A percentile compares a stretch with the other conserved stretches of the same genome.
Conservation (phyloP, 805 yeast species). For the Kodamaea sagamina region DNA sequence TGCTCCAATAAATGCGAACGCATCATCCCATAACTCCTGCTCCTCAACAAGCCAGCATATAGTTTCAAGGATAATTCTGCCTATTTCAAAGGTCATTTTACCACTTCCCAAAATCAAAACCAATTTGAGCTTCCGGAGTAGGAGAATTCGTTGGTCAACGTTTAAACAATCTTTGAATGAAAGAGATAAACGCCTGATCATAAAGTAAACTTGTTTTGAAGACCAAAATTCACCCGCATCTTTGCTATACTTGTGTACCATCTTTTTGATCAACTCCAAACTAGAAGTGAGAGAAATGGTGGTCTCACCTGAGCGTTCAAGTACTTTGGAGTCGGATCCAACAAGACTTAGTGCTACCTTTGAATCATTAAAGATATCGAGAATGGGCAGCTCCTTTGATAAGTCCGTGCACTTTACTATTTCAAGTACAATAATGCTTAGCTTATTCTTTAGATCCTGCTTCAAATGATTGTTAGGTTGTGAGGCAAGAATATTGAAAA, state of each 20-base stretch:
- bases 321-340: constrained; percentile 5
- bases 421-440: constrained; percentile 37
- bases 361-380: constrained; percentile 13
- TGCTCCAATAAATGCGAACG: constrained; percentile 24
- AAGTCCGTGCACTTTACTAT: constrained; percentile 44
- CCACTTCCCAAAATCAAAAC: constrained; percentile 29
- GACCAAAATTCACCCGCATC: constrained; percentile 34
- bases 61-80: constrained; percentile 19
- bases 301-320: constrained; percentile 17
- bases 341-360: constrained; percentile 12
- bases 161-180: constrained; percentile 23
- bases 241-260: constrained; percentile 25
- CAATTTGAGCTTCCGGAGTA: constrained; percentile 41
- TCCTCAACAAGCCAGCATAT: constrained; percentile 24
- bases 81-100: constrained; percentile 17
- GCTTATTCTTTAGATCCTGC: constrained; percentile 24
- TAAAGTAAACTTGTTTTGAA: constrained; percentile 34
- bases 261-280: constrained; percentile 25
- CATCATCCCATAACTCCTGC: constrained; percentile 24
- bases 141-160: constrained; percentile 22
- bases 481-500: constrained; percentile 22
- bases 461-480: constrained; percentile 24
- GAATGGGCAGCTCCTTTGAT: constrained; percentile 26
- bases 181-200: constrained; percentile 35
- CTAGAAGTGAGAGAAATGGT: constrained; percentile 29